A percentile compares a stretch with the other conserved stretches of the same genome.
These are phyloP conservation scores for Lagenidium sp. DNA, from an alignment of 352 stramenopile genomes.

Conservation along the genomic window DNA sequence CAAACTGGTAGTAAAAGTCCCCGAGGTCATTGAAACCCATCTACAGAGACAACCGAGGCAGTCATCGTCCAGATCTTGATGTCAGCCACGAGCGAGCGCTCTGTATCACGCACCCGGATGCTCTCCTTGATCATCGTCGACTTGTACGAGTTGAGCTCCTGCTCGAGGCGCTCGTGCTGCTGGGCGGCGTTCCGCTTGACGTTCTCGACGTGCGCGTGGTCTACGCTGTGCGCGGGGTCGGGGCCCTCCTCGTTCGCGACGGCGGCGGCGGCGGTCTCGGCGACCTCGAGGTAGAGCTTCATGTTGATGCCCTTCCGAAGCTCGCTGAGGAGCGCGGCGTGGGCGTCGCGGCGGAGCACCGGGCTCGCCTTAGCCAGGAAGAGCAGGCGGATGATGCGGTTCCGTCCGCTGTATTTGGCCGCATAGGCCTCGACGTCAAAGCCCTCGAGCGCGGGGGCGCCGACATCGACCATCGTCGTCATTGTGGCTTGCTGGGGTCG, in stretches of 20 bases:
- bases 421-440: constrained; percentile 81
- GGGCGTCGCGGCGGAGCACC: constrained; percentile 36
- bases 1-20: constrained; percentile 82
- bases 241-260: constrained; percentile 16
- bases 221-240: constrained; percentile 25
- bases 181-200: constrained; percentile 50
- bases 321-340: constrained; percentile 41
- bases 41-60: constrained; percentile 17
- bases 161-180: constrained; percentile 76
- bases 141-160: constrained; percentile 89
- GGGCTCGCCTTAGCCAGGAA: constrained; percentile 52
- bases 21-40: constrained; percentile 86
- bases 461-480: constrained; percentile 1
- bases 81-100: not conserved
- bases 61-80: constrained; percentile 11
- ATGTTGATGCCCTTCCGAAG: constrained; percentile 61
- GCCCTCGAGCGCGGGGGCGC: constrained; percentile 19
- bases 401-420: constrained; percentile 75
- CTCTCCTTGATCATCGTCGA: constrained; percentile 89
- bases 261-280: constrained; percentile 22
- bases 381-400: constrained; percentile 62
- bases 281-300: constrained; percentile 53
- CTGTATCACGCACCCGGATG: constrained; percentile 55
- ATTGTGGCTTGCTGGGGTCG: no score
- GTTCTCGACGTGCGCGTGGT: constrained; percentile 45